Evolutionary conservation across 805 yeast genomes (phyloP).

Genomic region (Candida pini): DNA sequence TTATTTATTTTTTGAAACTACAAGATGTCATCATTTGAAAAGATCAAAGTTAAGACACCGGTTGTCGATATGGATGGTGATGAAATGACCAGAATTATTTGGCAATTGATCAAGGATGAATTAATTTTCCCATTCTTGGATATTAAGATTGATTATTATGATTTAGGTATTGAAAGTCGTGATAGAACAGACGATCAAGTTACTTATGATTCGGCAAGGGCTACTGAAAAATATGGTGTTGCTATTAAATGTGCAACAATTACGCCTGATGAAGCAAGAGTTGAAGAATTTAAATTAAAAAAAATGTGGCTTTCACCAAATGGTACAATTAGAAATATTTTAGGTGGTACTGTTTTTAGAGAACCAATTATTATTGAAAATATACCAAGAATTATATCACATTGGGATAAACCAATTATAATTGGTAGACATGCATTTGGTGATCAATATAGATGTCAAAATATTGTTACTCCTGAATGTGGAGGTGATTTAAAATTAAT

Average conservation of each 20-base stretch:
- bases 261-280: constrained; percentile 79
- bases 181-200: constrained; percentile 68
- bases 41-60: constrained; percentile 67
- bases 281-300: constrained; percentile 63
- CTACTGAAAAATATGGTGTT: constrained; percentile 68
- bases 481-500: constrained; percentile 64
- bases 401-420: constrained; percentile 78
- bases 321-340: constrained; percentile 75
- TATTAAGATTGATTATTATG: constrained; percentile 71
- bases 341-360: constrained; percentile 81
- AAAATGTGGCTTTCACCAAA: constrained; percentile 86
- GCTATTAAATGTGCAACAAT: constrained; percentile 84
- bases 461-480: constrained; percentile 51
- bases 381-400: constrained; percentile 71
- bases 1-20: not conserved
- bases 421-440: constrained; percentile 86
- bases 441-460: constrained; percentile 81
- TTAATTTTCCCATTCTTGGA: constrained; percentile 66
- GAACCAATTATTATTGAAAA: constrained; percentile 73
- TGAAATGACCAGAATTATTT: constrained; percentile 82
- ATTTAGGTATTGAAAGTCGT: constrained; percentile 61
- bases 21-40: constrained; percentile 28
- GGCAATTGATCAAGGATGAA: constrained; percentile 67
- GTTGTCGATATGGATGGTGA: constrained; percentile 81
- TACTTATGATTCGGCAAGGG: constrained; percentile 74